Evolutionary conservation across 78 protist genomes (phyloP).

Genomic region (Dictyostelium discoideum): dicty_2.7 NC_007089.4:3863001-3863500

Average conservation of each 20-base stretch:
- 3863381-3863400: constrained; percentile 56
- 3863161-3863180: background rate
- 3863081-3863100: background rate
- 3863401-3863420: constrained; percentile 21
- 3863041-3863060: constrained; percentile 13
- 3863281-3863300: background rate
- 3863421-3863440: constrained; percentile 43
- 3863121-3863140: background rate
- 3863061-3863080: constrained; percentile 22
- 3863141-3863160: background rate
- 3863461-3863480: too few relatives aligned
- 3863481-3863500: background rate
- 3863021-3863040: background rate
- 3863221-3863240: constrained; percentile 3
- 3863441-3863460: background rate
- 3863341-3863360: background rate
- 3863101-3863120: background rate
- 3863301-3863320: constrained; percentile 1
- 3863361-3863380: constrained; percentile 62
- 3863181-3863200: constrained; percentile 21
- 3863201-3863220: constrained; percentile 61
- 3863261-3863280: background rate
- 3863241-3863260: constrained; percentile 26
- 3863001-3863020: constrained; percentile 18
- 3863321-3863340: background rate